phyloP scores from a whole-genome alignment of 129 eudicot species.

The Flaveria sonorensis region DNA sequence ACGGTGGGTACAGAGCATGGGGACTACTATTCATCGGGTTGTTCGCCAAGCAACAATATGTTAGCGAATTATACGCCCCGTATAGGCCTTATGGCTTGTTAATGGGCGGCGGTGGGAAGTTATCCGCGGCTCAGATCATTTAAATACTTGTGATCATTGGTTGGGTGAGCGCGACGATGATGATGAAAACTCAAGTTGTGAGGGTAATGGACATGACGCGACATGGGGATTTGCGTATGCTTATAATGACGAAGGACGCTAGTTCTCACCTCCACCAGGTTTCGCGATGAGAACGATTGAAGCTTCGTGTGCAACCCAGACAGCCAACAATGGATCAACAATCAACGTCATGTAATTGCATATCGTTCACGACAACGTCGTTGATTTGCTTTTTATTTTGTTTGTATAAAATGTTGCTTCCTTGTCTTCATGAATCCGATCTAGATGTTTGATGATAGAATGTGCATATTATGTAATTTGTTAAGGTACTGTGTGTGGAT shows the following conservation, averaged over 20 bases:
- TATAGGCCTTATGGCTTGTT: slow-evolving; percentile 57
- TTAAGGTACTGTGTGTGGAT: neutral
- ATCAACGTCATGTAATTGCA: slow-evolving; percentile 22
- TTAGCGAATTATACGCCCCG: slow-evolving; percentile 41
- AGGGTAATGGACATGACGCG: slow-evolving; percentile 66
- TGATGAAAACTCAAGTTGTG: slow-evolving; percentile 50
- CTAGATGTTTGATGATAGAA: neutral
- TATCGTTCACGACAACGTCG: neutral
- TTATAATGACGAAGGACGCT: slow-evolving; percentile 56
- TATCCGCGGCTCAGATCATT: slow-evolving; percentile 55
- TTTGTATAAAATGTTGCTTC: too few species aligned
- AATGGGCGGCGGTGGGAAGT: slow-evolving; percentile 68
- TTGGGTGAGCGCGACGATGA: slow-evolving; percentile 71
- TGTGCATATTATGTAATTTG: neutral
- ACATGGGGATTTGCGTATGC: slow-evolving; percentile 73
- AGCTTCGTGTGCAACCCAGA: slow-evolving; percentile 34
- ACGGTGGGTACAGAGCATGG: slow-evolving; percentile 75
- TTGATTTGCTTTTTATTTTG: neutral
- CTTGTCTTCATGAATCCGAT: too few species aligned
- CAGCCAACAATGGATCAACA: slow-evolving; percentile 19
- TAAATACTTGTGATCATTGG: slow-evolving; percentile 53
- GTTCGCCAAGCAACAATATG: slow-evolving; percentile 49
- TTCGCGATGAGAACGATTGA: slow-evolving; percentile 47
- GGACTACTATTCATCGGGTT: slow-evolving; percentile 61
- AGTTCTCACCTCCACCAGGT: slow-evolving; percentile 42